phyloP scores from a whole-genome alignment of 148 eudicot genomes.

The Silene uniflora region DNA sequence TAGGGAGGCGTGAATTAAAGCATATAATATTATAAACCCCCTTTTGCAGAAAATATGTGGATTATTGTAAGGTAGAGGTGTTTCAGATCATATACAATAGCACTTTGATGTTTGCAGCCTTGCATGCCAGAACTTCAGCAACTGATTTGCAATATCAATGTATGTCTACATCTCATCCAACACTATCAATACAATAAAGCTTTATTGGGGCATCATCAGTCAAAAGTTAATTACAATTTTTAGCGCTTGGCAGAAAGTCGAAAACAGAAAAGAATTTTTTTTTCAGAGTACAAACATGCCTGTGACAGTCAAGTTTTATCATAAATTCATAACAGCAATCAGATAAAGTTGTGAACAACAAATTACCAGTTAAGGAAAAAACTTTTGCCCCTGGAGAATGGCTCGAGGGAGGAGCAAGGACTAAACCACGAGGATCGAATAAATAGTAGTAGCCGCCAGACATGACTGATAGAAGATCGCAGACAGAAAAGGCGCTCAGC shows the following conservation, averaged over 20 bases:
- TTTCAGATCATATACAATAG: slow-evolving; percentile 1
- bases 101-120: neutral
- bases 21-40: neutral
- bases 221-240: neutral
- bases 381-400: slow-evolving; percentile 78
- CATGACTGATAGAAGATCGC: slow-evolving; percentile 82
- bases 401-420: slow-evolving; percentile 62
- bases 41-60: slow-evolving; percentile 1
- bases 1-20: neutral
- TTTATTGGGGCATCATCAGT: neutral
- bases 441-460: slow-evolving; percentile 83
- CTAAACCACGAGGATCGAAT: slow-evolving; percentile 91
- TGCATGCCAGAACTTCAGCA: neutral
- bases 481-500: slow-evolving; percentile 68
- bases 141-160: slow-evolving; percentile 10
- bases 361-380: slow-evolving; percentile 77
- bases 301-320: neutral
- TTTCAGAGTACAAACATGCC: neutral
- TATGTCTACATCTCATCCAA: slow-evolving; percentile 1
- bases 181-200: neutral
- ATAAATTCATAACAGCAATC: neutral
- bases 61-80: neutral
- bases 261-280: neutral
- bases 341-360: slow-evolving; percentile 3
- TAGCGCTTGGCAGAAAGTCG: neutral